Conservation (phyloP, 78 protist genomes). For the Dictyostelium capitatum region DNA sequence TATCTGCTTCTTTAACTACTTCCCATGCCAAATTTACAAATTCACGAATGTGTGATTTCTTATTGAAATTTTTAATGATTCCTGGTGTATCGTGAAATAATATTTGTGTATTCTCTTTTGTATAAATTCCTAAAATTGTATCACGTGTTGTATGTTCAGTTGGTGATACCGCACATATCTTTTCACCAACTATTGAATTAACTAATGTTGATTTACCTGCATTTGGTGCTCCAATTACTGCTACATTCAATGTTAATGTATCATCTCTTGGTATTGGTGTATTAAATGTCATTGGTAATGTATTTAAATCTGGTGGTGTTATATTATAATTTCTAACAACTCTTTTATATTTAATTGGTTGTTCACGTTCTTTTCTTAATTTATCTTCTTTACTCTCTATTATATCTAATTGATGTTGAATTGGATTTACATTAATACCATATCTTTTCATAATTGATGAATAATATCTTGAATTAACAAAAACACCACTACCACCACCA, state of each 20-base stretch:
- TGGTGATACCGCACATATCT: slow-evolving; percentile 66
- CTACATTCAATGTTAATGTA: slow-evolving; percentile 51
- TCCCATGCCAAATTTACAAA: slow-evolving; percentile 69
- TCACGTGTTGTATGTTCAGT: slow-evolving; percentile 82
- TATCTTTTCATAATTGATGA: slow-evolving; percentile 38
- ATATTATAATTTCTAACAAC: slow-evolving; percentile 44
- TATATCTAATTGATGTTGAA: slow-evolving; percentile 17
- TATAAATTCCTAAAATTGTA: slow-evolving; percentile 57
- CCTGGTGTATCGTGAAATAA: slow-evolving; percentile 86
- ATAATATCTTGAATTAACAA: too few species aligned
- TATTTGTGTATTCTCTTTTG: slow-evolving; percentile 61
- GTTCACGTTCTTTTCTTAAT: not conserved
- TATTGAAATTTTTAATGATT: slow-evolving; percentile 58
- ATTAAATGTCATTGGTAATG: not conserved
- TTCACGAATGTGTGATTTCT: slow-evolving; percentile 25
- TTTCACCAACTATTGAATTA: slow-evolving; percentile 72
- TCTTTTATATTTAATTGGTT: slow-evolving; percentile 36
- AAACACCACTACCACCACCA: too few species aligned
- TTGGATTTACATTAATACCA: slow-evolving; percentile 11
- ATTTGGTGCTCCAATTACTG: slow-evolving; percentile 86
- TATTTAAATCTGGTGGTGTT: slow-evolving; percentile 49
- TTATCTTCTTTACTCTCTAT: slow-evolving; percentile 13
- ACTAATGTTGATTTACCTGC: slow-evolving; percentile 86
- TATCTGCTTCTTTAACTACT: slow-evolving; percentile 52
- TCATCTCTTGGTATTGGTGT: slow-evolving; percentile 1